Base-by-base conservation (phyloP, 1,284 basidiomycete species). In the Pseudozyma hubeiensis region DNA sequence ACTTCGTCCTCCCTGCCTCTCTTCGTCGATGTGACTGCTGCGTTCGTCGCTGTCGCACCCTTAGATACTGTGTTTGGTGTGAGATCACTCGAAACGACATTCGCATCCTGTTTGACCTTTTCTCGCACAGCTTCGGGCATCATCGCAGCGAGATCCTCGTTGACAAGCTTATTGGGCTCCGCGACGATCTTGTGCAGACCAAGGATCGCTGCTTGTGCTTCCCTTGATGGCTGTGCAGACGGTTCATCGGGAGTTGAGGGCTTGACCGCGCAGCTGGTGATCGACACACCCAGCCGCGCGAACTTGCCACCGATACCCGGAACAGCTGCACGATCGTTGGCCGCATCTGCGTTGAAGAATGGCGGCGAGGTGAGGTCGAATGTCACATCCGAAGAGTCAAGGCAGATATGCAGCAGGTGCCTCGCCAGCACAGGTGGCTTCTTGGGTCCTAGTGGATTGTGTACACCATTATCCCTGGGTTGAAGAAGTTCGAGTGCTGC, bases 401-500 rank as follows among this genome's bases (percentile, higher is more conserved):
- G 44, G 35, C 59, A 71, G 14, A 75, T 50, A 29, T 75, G 72
- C 0, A 71, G 43, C 40, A 75, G 3, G 47, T 75, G 72, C 11
- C 67, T 49, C n/a, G 72, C 67, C 13, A 75, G 30, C n/a, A 71
- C 64, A 10, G 64, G 59, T 1, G 72, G 44, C 40, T 51, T 57
- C 29, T 70, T 67, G 4, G 61, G 60, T 4, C 54, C 49, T 7
- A 75, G 33, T 11, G 67, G 60, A 40, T 66, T 71, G 55, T 61
- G 54, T 3, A 70, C 16, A n/a, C 53, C 56, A 29, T 47, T 51
- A 35, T 53, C 39, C 16, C 34, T 30, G 1, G 56, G 52, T 17
- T 70, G 53, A n/a, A 75, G 61, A 16, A 70, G 53, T 43, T 75
- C 72, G n/a, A 71, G 53, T 6, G 72, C 72, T 7, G 64, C 67